A percentile compares a stretch with the other conserved stretches of the same genome.
Evolutionary conservation across 345 rosid genomes (phyloP).

Genomic region (Aquilaria sinensis): DNA sequence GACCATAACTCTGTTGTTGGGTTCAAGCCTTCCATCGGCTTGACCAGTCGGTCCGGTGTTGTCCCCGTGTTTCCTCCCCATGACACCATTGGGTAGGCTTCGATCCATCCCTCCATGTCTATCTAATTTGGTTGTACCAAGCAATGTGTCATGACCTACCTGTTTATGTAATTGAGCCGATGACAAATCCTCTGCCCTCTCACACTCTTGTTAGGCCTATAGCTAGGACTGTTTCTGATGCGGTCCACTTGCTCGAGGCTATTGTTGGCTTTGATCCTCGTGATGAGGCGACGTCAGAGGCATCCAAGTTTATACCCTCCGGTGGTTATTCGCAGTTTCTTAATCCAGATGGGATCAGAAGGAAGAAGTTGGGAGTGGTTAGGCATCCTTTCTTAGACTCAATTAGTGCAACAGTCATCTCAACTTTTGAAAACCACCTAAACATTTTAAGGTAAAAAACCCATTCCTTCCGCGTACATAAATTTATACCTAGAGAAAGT

Average conservation of each 20-base stretch:
- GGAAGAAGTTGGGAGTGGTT: slow-evolving; percentile 31
- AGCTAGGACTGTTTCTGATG: slow-evolving; percentile 49
- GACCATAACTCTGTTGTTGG: slow-evolving; percentile 54
- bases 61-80: slow-evolving; percentile 49
- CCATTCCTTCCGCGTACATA: no score
- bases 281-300: slow-evolving; percentile 34
- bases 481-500: no score
- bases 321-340: slow-evolving; percentile 55
- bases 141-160: no score
- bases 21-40: slow-evolving; percentile 63
- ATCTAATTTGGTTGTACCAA: no score
- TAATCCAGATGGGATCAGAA: slow-evolving; percentile 23
- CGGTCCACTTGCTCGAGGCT: slow-evolving; percentile 50
- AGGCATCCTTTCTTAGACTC: slow-evolving; percentile 25
- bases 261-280: slow-evolving; percentile 42
- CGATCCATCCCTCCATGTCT: not conserved
- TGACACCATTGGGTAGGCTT: slow-evolving; percentile 52
- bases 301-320: slow-evolving; percentile 36
- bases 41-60: slow-evolving; percentile 68
- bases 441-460: slow-evolving; percentile 22
- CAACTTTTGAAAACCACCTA: slow-evolving; percentile 21
- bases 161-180: not conserved
- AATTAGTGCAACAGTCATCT: not conserved
- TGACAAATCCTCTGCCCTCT: not conserved
- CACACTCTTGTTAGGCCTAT: slow-evolving; percentile 31